Conservation (phyloP, 2,329 filamentous ascomycete species). For the Dothideomycetes sp. region DNA sequence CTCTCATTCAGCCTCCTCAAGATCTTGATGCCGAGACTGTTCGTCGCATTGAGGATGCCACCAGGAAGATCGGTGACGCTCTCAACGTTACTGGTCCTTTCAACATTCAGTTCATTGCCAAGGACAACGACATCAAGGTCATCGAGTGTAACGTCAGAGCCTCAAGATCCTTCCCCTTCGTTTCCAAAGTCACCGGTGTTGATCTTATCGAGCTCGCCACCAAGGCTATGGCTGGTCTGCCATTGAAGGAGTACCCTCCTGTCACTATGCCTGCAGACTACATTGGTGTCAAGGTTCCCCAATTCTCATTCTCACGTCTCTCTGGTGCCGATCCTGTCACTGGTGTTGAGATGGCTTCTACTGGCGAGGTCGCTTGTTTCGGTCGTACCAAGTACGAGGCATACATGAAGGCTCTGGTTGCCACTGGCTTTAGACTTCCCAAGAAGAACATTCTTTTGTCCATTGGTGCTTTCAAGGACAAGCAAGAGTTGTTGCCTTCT, state of each 20-base stretch:
- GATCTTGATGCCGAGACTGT: constrained; percentile 87
- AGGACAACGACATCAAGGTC: constrained; percentile 99
- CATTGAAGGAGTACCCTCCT: constrained; percentile 72
- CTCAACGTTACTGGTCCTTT: constrained; percentile 93
- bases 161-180: constrained; percentile 93
- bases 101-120: constrained; percentile 99
- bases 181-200: constrained; percentile 96
- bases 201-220: constrained; percentile 98
- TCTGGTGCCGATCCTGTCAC: constrained; percentile 93
- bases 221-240: constrained; percentile 84
- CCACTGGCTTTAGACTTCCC: constrained; percentile 91
- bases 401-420: constrained; percentile 90
- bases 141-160: constrained; percentile 98
- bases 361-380: constrained; percentile 95
- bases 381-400: constrained; percentile 94
- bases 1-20: constrained; percentile 86
- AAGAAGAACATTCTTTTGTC: constrained; percentile 93
- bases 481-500: constrained; percentile 91
- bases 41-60: constrained; percentile 84
- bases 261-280: constrained; percentile 68
- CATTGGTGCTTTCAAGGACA: constrained; percentile 96
- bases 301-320: constrained; percentile 97
- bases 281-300: constrained; percentile 94
- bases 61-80: constrained; percentile 85
- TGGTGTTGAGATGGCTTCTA: constrained; percentile 98